Percentiles rank a stretch among this genome's conserved stretches.
Evolutionary conservation across 2,329 filamentous ascomycete species (phyloP).

Genomic region (Penicillium hordei): DNA sequence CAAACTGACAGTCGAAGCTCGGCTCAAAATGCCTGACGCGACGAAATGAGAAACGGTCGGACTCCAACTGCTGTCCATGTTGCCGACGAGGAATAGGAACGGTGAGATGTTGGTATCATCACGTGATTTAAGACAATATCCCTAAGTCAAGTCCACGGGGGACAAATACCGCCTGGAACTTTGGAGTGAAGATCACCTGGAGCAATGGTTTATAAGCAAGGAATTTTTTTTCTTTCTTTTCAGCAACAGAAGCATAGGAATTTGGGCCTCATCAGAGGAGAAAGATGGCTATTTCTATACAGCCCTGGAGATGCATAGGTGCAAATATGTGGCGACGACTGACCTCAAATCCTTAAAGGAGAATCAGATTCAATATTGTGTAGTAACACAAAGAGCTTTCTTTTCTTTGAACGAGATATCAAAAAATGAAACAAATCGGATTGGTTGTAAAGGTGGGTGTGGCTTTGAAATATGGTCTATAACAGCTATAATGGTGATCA

Average conservation of each 20-base stretch:
- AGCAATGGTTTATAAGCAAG: background rate
- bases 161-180: background rate
- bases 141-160: background rate
- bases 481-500: background rate
- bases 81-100: conserved; percentile 11
- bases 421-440: background rate
- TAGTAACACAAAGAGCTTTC: too few species aligned
- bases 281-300: background rate
- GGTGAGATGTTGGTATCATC: conserved; percentile 15
- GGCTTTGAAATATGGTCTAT: background rate
- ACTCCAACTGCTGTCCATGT: conserved; percentile 4
- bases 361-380: background rate
- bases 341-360: background rate
- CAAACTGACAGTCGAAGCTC: background rate
- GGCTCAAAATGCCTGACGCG: conserved; percentile 6
- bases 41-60: conserved; percentile 8
- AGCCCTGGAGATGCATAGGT: background rate
- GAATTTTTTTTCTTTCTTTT: background rate
- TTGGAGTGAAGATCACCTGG: background rate
- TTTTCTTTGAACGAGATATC: background rate
- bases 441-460: background rate
- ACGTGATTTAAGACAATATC: conserved; percentile 10
- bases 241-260: background rate
- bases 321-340: background rate
- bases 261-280: background rate